These are phyloP conservation scores for Apodospora peruviana DNA, from an alignment of 495 filamentous ascomycete species.

Conservation along the genomic window DNA sequence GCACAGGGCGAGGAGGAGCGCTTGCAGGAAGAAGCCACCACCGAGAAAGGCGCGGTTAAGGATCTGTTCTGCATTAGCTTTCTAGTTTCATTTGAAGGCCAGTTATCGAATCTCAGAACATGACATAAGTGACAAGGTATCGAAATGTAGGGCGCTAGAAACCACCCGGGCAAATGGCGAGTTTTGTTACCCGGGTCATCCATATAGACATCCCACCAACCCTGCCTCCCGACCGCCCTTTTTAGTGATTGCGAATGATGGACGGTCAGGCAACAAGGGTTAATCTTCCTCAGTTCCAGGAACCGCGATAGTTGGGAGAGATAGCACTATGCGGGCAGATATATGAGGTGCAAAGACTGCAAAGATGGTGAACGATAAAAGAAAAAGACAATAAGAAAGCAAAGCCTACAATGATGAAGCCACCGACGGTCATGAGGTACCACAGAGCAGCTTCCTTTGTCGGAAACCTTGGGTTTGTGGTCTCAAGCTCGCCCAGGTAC, in stretches of 20 bases:
- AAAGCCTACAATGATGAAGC: constrained; percentile 41
- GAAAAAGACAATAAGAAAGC: constrained; percentile 3
- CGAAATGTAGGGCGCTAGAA: constrained; percentile 80
- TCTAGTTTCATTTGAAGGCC: too few relatives aligned
- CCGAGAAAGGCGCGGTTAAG: constrained; percentile 47
- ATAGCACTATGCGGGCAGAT: constrained; percentile 90
- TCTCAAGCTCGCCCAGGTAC: constrained; percentile 41
- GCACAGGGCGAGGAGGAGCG: constrained; percentile 68
- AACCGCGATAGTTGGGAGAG: constrained; percentile 80
- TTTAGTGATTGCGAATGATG: constrained; percentile 62
- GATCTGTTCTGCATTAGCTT: constrained; percentile 30
- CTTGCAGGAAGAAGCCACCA: constrained; percentile 50
- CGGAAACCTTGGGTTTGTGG: constrained; percentile 32
- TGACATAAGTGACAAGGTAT: constrained; percentile 1
- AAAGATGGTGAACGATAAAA: not conserved
- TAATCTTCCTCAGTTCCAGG: constrained; percentile 97
- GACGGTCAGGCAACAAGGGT: constrained; percentile 69
- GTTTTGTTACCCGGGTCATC: constrained; percentile 67
- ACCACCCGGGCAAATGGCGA: constrained; percentile 66
- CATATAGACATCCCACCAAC: constrained; percentile 86
- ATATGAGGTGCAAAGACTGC: constrained; percentile 57
- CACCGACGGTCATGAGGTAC: constrained; percentile 40
- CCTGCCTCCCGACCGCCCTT: constrained; percentile 70
- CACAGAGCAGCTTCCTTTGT: constrained; percentile 43
- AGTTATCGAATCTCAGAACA: too few relatives aligned